These are phyloP conservation scores for Phytophthora parvispora DNA, from an alignment of 352 stramenopile genomes.

Conservation along the genomic window DNA sequence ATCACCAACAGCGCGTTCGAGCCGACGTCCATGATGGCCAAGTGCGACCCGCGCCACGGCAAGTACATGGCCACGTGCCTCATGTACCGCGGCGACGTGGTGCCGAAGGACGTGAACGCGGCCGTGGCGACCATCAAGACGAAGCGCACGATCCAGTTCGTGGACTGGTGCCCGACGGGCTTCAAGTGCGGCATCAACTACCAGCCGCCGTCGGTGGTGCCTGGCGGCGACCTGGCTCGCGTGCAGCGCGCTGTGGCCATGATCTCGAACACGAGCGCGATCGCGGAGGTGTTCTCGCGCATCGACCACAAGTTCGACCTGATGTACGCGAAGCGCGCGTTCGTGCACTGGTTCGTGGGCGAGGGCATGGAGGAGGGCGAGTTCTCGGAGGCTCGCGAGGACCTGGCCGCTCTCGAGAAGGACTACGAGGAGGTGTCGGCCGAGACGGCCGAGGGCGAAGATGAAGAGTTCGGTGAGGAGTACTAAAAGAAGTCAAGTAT, in stretches of 20 bases:
- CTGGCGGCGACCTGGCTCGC: slow-evolving; percentile 95
- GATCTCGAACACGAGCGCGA: slow-evolving; percentile 99
- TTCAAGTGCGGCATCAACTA: slow-evolving; percentile 98
- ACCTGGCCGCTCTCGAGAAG: slow-evolving; percentile 98
- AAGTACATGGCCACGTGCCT: slow-evolving; percentile 99
- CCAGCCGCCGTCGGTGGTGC: slow-evolving; percentile 95
- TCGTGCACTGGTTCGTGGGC: slow-evolving; percentile 99
- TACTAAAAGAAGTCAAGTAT: slow-evolving; percentile 57
- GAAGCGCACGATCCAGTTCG: slow-evolving; percentile 98
- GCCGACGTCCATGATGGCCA: slow-evolving; percentile 97
- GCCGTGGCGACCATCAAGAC: slow-evolving; percentile 98
- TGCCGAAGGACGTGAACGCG: slow-evolving; percentile 95
- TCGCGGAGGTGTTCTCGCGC: slow-evolving; percentile 96
- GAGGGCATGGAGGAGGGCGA: slow-evolving; percentile 99
- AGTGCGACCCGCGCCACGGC: slow-evolving; percentile 98
- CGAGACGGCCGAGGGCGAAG: slow-evolving; percentile 96
- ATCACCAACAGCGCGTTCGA: slow-evolving; percentile 98
- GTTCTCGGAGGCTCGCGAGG: slow-evolving; percentile 98
- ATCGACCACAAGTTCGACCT: slow-evolving; percentile 99
- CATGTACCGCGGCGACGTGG: slow-evolving; percentile 98
- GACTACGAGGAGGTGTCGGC: slow-evolving; percentile 99
- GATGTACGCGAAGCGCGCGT: slow-evolving; percentile 99
- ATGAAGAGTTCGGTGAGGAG: slow-evolving; percentile 93
- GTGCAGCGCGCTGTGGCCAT: slow-evolving; percentile 98
- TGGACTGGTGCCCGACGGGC: slow-evolving; percentile 98